A percentile compares a stretch with the other conserved stretches of the same genome.
Conservation (phyloP, 2,329 filamentous ascomycete species). For the Bertia moriformis region DNA sequence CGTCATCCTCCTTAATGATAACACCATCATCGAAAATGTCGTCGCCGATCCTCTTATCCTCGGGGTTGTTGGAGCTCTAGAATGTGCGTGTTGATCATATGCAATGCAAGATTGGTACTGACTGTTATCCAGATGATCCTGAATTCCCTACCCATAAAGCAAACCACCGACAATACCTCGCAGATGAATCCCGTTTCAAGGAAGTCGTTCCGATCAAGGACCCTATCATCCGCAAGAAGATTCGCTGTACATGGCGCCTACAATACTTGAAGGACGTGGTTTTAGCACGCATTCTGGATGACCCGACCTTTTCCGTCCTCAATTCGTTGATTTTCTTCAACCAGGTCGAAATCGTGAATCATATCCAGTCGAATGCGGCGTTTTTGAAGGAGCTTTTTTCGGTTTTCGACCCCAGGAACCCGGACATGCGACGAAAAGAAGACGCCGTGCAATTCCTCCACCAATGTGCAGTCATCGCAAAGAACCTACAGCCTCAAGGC, state of each 20-base stretch:
- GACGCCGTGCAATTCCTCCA: conserved; percentile 63
- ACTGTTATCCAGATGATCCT: conserved; percentile 36
- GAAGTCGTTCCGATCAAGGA: conserved; percentile 64
- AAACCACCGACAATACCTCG: conserved; percentile 59
- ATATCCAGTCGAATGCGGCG: conserved; percentile 47
- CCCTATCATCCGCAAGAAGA: conserved; percentile 50
- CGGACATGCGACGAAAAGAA: conserved; percentile 45
- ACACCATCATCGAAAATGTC: conserved; percentile 56
- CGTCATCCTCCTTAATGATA: conserved; percentile 60
- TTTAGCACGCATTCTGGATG: conserved; percentile 59
- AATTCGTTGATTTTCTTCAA: conserved; percentile 68
- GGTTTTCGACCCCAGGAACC: conserved; percentile 44
- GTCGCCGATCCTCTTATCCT: conserved; percentile 56
- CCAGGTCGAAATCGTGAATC: conserved; percentile 63
- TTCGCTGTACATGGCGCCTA: conserved; percentile 58
- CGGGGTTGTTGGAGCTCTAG: conserved; percentile 59
- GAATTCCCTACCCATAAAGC: conserved; percentile 66
- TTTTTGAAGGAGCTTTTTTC: conserved; percentile 57
- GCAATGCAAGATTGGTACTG: no score
- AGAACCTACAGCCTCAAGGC: conserved; percentile 52
- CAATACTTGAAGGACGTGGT: conserved; percentile 68
- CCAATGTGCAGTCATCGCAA: conserved; percentile 58
- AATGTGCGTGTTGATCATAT: conserved; percentile 26
- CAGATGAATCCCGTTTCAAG: conserved; percentile 57
- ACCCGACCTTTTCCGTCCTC: conserved; percentile 62